Percentiles rank a stretch among this genome's conserved stretches.
phyloP scores from a whole-genome alignment of 169 alveolate genomes.

The Plasmodium billcollinsi region DNA sequence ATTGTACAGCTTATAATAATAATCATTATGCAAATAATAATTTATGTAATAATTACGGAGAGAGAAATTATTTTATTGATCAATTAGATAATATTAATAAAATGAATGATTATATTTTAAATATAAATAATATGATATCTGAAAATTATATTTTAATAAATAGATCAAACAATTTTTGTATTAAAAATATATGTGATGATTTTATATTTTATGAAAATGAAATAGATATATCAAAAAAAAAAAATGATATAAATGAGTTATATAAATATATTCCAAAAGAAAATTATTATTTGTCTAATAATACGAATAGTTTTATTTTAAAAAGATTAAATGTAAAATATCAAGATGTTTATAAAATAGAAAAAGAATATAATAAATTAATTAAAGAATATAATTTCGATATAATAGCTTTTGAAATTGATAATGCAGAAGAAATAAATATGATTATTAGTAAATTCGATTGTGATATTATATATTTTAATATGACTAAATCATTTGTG shows the following conservation, averaged over 20 bases:
- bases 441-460: constrained; percentile 18
- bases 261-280: not conserved
- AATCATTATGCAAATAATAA: not conserved
- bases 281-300: constrained; percentile 5
- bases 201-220: not conserved
- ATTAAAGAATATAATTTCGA: constrained; percentile 27
- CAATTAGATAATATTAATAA: constrained; percentile 5
- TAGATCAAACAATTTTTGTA: constrained; percentile 27
- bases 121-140: constrained; percentile 19
- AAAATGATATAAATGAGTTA: constrained; percentile 17
- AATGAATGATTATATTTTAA: constrained; percentile 15
- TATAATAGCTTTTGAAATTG: constrained; percentile 33
- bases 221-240: not conserved
- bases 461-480: constrained; percentile 58
- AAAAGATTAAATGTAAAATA: constrained; percentile 62
- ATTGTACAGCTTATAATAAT: constrained; percentile 8
- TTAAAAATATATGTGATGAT: constrained; percentile 71
- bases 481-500: constrained; percentile 7
- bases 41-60: not conserved
- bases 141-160: constrained; percentile 50
- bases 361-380: constrained; percentile 9
- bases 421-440: constrained; percentile 17
- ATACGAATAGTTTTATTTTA: constrained; percentile 27
- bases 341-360: constrained; percentile 26
- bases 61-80: constrained; percentile 43